These are phyloP conservation scores for Monilinia fructicola DNA, from an alignment of 2,329 filamentous ascomycete species.

Conservation along the genomic window DNA sequence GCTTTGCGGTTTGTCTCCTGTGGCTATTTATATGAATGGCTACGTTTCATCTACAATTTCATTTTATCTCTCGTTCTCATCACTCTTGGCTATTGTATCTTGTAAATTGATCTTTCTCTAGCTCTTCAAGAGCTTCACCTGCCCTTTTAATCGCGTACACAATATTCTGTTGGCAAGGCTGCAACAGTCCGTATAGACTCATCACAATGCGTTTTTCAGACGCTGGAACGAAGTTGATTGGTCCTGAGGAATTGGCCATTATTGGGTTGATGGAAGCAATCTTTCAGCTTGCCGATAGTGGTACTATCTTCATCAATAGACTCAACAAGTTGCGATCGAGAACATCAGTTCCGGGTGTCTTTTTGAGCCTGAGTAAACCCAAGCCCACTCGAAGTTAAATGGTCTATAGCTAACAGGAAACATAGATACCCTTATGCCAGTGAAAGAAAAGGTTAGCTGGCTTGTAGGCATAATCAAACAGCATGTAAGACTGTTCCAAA, in stretches of 20 bases:
- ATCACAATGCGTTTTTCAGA: background rate
- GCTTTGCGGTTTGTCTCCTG: background rate
- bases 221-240: background rate
- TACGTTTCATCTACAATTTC: background rate
- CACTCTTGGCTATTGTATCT: background rate
- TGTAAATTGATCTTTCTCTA: background rate
- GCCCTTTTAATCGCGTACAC: too few species aligned
- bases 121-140: background rate
- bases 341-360: background rate
- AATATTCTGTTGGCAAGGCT: background rate
- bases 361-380: background rate
- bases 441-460: background rate
- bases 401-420: background rate
- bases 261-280: conserved; percentile 4
- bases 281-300: background rate
- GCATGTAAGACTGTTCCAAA: background rate
- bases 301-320: background rate
- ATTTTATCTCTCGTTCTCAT: background rate
- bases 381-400: background rate
- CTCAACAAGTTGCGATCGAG: conserved; percentile 1
- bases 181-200: background rate
- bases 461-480: background rate
- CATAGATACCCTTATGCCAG: background rate
- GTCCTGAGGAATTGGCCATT: conserved; percentile 4
- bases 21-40: background rate